Percentiles rank a stretch among this genome's conserved stretches.
Conservation (phyloP, 1,284 basidiomycete species). For the Ganoderma leucocontextum region DNA sequence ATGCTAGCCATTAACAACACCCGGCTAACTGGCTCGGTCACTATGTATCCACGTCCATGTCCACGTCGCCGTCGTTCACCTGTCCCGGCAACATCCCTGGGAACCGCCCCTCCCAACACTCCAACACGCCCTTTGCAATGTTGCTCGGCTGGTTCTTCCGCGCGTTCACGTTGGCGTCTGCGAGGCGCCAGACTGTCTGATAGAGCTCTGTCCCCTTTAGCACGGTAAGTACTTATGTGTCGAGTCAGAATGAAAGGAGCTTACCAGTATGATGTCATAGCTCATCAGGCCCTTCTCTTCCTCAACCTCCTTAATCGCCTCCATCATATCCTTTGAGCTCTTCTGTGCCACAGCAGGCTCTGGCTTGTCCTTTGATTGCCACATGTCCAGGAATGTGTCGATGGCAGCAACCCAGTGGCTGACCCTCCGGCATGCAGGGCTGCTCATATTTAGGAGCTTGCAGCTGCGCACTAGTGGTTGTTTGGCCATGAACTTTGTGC, state of each 20-base stretch:
- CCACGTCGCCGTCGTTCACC: neutral
- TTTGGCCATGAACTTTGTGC: neutral
- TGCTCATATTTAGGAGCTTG: neutral
- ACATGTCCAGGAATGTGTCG: slow-evolving; percentile 10
- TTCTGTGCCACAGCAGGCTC: neutral
- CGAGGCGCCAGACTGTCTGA: slow-evolving; percentile 10
- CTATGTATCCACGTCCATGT: neutral
- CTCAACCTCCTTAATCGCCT: slow-evolving; percentile 16
- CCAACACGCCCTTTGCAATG: slow-evolving; percentile 15
- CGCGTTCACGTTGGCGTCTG: slow-evolving; percentile 9
- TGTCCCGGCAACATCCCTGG: neutral
- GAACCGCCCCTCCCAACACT: slow-evolving; percentile 18
- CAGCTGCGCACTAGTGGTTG: neutral
- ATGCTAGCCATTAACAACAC: neutral
- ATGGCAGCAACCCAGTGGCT: slow-evolving; percentile 11
- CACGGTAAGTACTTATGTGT: neutral
- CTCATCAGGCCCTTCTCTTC: slow-evolving; percentile 19
- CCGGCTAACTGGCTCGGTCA: neutral
- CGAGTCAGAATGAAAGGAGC: neutral
- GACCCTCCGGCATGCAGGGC: slow-evolving; percentile 6
- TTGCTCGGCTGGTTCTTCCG: slow-evolving; percentile 15
- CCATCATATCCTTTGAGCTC: slow-evolving; percentile 1
- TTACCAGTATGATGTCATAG: slow-evolving; percentile 14
- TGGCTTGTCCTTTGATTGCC: neutral
- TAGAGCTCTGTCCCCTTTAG: slow-evolving; percentile 14